Evolutionary conservation across 2,329 filamentous ascomycete genomes (phyloP).

Genomic region (Aspergillus hortae): DNA sequence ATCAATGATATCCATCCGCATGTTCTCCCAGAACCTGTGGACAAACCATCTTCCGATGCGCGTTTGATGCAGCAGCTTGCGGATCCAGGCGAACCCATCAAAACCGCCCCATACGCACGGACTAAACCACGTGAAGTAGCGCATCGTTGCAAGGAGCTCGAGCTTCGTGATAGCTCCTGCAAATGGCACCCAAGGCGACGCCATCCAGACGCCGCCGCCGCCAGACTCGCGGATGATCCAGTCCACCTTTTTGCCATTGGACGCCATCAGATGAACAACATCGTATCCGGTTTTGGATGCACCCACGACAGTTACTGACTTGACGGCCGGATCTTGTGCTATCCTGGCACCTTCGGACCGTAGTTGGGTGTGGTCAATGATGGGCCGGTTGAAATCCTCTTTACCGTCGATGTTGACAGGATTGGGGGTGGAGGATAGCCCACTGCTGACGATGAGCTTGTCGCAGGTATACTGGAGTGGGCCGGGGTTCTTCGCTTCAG

Average conservation of each 20-base stretch:
- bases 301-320: slow-evolving; percentile 1
- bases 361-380: background rate
- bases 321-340: background rate
- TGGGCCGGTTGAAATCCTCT: background rate
- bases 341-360: background rate
- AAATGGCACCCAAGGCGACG: slow-evolving; percentile 1
- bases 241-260: slow-evolving; percentile 47
- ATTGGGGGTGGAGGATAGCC: background rate
- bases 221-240: slow-evolving; percentile 23
- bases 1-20: background rate
- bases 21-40: slow-evolving; percentile 1
- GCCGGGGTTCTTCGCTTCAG: background rate
- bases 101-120: background rate
- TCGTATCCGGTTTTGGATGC: slow-evolving; percentile 61
- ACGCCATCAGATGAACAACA: slow-evolving; percentile 59
- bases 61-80: slow-evolving; percentile 1
- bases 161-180: background rate
- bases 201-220: slow-evolving; percentile 14
- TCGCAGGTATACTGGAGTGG: background rate
- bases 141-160: background rate
- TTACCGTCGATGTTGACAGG: background rate
- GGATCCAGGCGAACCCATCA: slow-evolving; percentile 1
- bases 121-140: background rate
- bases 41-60: background rate
- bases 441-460: background rate